These are phyloP conservation scores for Paraurostyla sp. DNA, from an alignment of 73 alveolate genomes.

Conservation along the genomic window DNA sequence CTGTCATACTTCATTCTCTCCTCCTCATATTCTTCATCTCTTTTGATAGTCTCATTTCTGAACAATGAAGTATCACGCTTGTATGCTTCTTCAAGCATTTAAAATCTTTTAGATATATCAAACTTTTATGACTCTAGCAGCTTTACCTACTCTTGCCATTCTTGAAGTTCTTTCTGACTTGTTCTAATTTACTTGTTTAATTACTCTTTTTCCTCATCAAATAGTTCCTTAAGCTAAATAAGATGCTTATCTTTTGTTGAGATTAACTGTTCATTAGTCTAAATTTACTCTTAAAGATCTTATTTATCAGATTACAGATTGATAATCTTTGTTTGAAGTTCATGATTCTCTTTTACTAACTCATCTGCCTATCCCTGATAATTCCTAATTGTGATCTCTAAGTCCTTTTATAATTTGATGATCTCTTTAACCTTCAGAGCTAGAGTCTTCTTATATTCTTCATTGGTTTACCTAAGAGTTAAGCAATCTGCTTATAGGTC, in stretches of 20 bases:
- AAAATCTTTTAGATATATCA: not conserved
- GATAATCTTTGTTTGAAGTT: not conserved
- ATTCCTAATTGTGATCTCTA: not conserved
- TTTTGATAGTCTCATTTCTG: conserved; percentile 17
- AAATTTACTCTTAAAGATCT: not conserved
- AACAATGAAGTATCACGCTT: conserved; percentile 21
- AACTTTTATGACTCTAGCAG: conserved; percentile 28
- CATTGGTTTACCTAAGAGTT: conserved; percentile 36
- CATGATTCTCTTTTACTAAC: not conserved
- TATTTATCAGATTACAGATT: not conserved
- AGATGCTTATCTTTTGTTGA: not conserved
- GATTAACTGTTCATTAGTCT: not conserved
- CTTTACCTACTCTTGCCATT: conserved; percentile 47
- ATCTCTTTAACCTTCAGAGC: conserved; percentile 18
- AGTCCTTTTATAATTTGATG: not conserved
- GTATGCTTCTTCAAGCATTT: conserved; percentile 27
- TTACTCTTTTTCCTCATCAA: conserved; percentile 34
- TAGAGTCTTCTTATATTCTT: conserved; percentile 49
- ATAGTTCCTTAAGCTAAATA: not conserved
- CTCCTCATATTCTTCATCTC: conserved; percentile 45
- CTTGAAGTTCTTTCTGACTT: not conserved
- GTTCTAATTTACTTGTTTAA: not conserved
- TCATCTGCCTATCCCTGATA: not conserved
- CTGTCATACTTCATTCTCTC: not conserved
- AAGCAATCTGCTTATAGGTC: conserved; percentile 44